Conservation (phyloP, 2,329 filamentous ascomycete genomes). For the Tricladium varicosporioides region DNA sequence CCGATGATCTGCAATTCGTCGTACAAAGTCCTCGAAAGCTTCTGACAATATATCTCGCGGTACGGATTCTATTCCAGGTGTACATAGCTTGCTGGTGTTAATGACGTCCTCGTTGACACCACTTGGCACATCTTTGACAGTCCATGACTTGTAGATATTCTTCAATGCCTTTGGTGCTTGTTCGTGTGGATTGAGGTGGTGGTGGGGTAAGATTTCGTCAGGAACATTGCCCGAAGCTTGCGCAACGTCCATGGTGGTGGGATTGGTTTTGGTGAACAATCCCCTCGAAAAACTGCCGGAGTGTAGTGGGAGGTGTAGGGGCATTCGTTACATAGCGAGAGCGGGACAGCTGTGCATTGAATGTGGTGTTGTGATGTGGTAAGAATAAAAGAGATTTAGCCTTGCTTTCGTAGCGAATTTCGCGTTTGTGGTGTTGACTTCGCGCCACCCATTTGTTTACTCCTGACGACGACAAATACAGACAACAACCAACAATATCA, state of each 20-base stretch:
- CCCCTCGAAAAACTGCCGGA: too few species aligned
- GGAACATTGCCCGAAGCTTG: background rate
- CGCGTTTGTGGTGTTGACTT: slow-evolving; percentile 13
- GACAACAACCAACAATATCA: slow-evolving; percentile 11
- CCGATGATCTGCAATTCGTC: too few species aligned
- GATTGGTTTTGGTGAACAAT: slow-evolving; percentile 14
- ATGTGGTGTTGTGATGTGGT: background rate
- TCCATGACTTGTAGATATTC: slow-evolving; percentile 63
- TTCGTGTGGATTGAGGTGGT: slow-evolving; percentile 68
- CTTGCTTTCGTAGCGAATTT: slow-evolving; percentile 1
- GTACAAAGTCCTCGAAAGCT: too few species aligned
- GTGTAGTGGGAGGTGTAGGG: too few species aligned
- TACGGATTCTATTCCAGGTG: too few species aligned
- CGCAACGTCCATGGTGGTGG: background rate
- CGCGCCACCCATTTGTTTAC: slow-evolving; percentile 23
- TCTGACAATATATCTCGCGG: too few species aligned
- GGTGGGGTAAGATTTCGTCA: background rate
- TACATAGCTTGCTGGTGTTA: too few species aligned
- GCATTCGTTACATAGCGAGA: too few species aligned
- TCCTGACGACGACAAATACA: slow-evolving; percentile 18
- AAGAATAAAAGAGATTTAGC: background rate
- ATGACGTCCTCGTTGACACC: too few species aligned
- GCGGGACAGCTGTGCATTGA: too few species aligned
- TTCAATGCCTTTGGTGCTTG: slow-evolving; percentile 71
- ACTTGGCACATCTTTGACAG: background rate